Base-by-base conservation (phyloP, 1,284 basidiomycete species). In the Agaricales sp. region DNA sequence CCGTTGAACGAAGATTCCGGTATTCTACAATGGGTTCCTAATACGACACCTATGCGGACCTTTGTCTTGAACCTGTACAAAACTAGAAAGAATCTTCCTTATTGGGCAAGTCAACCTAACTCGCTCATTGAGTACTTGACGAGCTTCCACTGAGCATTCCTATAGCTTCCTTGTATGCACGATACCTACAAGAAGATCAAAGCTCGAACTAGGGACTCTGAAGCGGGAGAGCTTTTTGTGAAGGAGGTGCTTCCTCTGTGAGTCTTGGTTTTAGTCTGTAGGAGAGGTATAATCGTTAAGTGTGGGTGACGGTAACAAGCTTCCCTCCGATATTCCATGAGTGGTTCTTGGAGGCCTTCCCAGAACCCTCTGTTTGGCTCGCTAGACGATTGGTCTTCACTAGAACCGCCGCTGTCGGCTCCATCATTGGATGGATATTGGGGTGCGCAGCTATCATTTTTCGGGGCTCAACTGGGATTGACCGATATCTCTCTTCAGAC, bases 1-100 rank as follows among this genome's bases (percentile, higher is more conserved):
- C 92, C 94, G 1, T 73, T 99, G 51, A 98, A 98, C 61, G 95
- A 99, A 59, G 92, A 96, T 58, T 97, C 94, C 59, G 96, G 96
- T 0, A 79, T 99, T 52, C 92, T 99, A 52, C 93, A 99, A 79
- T 99, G 96, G 96, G 96, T 99, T 12, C 89, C 87, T 1, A 89
- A 99, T 62, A 98, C 95, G 0, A 75, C 82, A 23, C 89, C 93
- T 1, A 70, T 98, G 38, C 85, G 96, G 25, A 77, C 80, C 3
- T 80, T 98, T 37, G 69, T 99, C 21, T 60, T 75, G 47, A 83
- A 83, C 54, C 68, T 73, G n/a, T 99, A 98, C 61, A 73, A 75
- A 26, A 22, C 20, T 0, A 68, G 80, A 6, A 74, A 71, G 52
- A 73, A 78, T 4, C 71, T 88, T 54, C 67, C 66, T 47, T 62